These are phyloP conservation scores for Scheffersomyces lignosus DNA, from an alignment of 805 yeast species.

Conservation along the genomic window DNA sequence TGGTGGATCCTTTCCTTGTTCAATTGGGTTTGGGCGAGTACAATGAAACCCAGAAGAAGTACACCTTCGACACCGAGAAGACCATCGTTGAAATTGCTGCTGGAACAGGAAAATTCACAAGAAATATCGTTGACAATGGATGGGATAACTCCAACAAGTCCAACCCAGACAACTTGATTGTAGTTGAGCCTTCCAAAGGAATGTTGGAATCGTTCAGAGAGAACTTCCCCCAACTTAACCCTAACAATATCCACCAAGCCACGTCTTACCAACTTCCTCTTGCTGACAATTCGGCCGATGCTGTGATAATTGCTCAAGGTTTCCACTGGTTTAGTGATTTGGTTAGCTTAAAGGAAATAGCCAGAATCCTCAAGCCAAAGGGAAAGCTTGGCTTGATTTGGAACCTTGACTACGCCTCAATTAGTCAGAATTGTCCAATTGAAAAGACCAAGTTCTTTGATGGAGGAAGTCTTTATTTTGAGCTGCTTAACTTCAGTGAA, in stretches of 20 bases:
- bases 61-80: constrained; percentile 19
- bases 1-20: constrained; percentile 45
- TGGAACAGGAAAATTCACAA: constrained; percentile 67
- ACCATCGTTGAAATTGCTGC: constrained; percentile 53
- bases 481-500: constrained; percentile 3
- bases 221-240: constrained; percentile 46
- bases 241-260: constrained; percentile 26
- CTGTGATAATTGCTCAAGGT: constrained; percentile 58
- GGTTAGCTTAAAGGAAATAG: constrained; percentile 47
- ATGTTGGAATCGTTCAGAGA: constrained; percentile 49
- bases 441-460: constrained; percentile 3
- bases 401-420: constrained; percentile 48
- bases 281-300: constrained; percentile 45
- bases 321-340: constrained; percentile 67
- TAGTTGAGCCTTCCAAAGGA: constrained; percentile 59
- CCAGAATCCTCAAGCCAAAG: constrained; percentile 47
- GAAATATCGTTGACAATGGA: constrained; percentile 38
- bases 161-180: constrained; percentile 28
- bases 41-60: constrained; percentile 4
- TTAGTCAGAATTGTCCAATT: constrained; percentile 5
- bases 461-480: constrained; percentile 6
- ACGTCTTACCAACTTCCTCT: constrained; percentile 50
- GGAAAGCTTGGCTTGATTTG: constrained; percentile 58
- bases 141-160: constrained; percentile 18
- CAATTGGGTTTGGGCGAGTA: constrained; percentile 29